phyloP scores from a whole-genome alignment of 495 filamentous ascomycete genomes.

The Xylaria telfairii region DNA sequence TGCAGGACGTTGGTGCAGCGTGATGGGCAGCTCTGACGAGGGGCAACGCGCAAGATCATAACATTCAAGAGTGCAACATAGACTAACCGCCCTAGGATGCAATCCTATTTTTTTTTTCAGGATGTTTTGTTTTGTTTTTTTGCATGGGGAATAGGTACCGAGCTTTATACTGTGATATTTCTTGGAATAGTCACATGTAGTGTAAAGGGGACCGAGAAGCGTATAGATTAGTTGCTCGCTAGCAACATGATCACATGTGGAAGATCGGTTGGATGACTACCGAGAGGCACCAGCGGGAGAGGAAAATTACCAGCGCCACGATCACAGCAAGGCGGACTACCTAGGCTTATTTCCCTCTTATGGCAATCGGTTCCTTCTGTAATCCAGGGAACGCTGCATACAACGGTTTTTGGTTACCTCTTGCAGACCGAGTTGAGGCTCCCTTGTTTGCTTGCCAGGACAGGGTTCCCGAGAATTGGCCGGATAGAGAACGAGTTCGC shows the following conservation, averaged over 20 bases:
- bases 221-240: background rate
- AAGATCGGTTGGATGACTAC: background rate
- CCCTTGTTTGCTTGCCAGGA: conserved; percentile 4
- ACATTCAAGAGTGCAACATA: background rate
- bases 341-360: conserved; percentile 10
- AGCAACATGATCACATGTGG: conserved; percentile 10
- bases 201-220: background rate
- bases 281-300: conserved; percentile 14
- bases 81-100: background rate
- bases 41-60: conserved; percentile 2
- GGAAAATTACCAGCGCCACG: background rate
- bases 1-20: conserved; percentile 19
- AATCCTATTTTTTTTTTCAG: background rate
- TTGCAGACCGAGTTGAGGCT: conserved; percentile 8
- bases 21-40: conserved; percentile 8
- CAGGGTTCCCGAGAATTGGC: background rate
- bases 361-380: background rate
- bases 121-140: background rate
- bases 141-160: background rate
- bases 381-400: background rate
- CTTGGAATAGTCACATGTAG: background rate
- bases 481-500: conserved; percentile 12
- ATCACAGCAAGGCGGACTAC: background rate
- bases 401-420: conserved; percentile 12
- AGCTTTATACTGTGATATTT: background rate